Conservation (phyloP, 2,329 filamentous ascomycete genomes). For the Calonectria crousiana region DNA sequence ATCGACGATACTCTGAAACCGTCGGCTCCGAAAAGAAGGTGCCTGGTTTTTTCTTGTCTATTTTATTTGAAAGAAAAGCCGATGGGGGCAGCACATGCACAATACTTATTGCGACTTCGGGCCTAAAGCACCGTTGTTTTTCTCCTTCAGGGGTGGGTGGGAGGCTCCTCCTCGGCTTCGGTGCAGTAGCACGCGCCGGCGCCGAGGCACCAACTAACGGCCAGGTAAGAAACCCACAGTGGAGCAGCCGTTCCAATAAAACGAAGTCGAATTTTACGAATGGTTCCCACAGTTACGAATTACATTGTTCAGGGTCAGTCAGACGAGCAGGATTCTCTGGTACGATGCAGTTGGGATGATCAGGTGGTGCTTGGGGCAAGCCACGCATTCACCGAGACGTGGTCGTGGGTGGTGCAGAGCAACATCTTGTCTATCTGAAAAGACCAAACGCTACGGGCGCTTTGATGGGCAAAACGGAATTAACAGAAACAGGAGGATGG, state of each 20-base stretch:
- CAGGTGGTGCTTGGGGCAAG: background rate
- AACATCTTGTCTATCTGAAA: background rate
- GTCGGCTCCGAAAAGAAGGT: slow-evolving; percentile 4
- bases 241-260: background rate
- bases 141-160: background rate
- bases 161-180: slow-evolving; percentile 10
- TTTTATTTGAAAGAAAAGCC: background rate
- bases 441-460: background rate
- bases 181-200: background rate
- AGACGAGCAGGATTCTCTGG: background rate
- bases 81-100: background rate
- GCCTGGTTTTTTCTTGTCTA: background rate
- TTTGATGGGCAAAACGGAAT: background rate
- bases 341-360: background rate
- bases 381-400: no score
- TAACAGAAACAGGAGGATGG: no score
- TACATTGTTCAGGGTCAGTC: background rate
- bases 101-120: slow-evolving; percentile 14
- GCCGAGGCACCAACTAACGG: slow-evolving; percentile 1
- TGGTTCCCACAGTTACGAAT: background rate
- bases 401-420: background rate
- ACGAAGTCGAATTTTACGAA: background rate
- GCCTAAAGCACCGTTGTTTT: background rate
- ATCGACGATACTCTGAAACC: background rate
- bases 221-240: slow-evolving; percentile 11